These are phyloP conservation scores for Lipomyces japonicus DNA, from an alignment of 805 yeast species.

Conservation along the genomic window DNA sequence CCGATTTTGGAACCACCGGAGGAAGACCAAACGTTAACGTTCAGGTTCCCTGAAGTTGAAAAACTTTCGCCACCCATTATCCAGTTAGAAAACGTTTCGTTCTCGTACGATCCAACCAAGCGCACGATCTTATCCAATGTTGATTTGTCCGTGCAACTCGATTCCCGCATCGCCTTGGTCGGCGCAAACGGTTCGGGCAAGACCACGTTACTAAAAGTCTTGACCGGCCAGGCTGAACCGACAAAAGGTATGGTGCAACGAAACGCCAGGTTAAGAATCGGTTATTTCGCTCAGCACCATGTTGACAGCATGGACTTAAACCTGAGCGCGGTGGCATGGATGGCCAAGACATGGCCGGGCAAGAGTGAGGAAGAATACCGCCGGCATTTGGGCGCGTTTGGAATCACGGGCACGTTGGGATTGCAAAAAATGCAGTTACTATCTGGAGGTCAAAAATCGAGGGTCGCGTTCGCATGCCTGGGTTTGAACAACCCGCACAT, in stretches of 20 bases:
- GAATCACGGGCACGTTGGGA: conserved; percentile 92
- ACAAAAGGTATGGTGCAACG: conserved; percentile 70
- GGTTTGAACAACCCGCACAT: conserved; percentile 89
- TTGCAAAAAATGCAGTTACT: conserved; percentile 82
- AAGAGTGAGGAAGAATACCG: conserved; percentile 94
- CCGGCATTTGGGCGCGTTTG: conserved; percentile 93
- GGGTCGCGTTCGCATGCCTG: conserved; percentile 96
- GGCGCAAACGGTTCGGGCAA: conserved; percentile 99
- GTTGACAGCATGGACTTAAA: conserved; percentile 93
- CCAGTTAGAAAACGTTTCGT: conserved; percentile 79
- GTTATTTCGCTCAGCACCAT: conserved; percentile 97
- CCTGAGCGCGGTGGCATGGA: conserved; percentile 88
- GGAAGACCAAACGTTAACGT: conserved; percentile 77
- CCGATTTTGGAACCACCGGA: conserved; percentile 93
- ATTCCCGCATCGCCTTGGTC: conserved; percentile 90
- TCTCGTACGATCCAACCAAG: conserved; percentile 65
- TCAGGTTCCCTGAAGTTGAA: conserved; percentile 95
- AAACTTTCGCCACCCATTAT: conserved; percentile 88
- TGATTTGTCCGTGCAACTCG: conserved; percentile 86
- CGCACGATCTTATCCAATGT: conserved; percentile 68
- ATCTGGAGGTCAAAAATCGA: conserved; percentile 97
- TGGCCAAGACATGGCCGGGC: conserved; percentile 86
- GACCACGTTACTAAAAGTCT: conserved; percentile 82
- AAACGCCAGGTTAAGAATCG: conserved; percentile 85
- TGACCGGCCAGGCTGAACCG: conserved; percentile 76